Conservation (phyloP, 2,329 filamentous ascomycete genomes). For the Trichoderma oligosporum region DNA sequence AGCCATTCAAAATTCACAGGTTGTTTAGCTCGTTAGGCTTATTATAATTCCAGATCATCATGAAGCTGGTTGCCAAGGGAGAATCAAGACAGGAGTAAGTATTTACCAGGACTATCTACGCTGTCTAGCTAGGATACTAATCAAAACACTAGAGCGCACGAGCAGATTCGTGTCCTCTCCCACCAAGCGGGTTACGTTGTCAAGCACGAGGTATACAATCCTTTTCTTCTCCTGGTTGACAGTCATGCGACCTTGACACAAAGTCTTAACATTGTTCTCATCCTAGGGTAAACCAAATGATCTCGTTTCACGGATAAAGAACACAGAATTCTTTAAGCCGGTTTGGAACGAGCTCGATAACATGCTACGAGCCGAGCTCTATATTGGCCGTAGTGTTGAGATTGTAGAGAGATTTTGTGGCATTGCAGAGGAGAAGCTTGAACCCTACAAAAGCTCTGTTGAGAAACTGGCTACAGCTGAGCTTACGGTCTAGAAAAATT, state of each 20-base stretch:
- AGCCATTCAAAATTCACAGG: constrained; percentile 32
- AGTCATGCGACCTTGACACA: too few relatives aligned
- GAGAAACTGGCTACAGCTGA: constrained; percentile 17
- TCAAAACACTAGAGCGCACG: constrained; percentile 48
- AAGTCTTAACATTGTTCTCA: constrained; percentile 52
- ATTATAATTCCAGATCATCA: constrained; percentile 53
- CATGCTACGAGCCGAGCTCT: constrained; percentile 60
- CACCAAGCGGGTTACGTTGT: constrained; percentile 67
- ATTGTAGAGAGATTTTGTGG: constrained; percentile 47
- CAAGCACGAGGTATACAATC: constrained; percentile 43
- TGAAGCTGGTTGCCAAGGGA: constrained; percentile 70
- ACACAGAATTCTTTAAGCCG: constrained; percentile 68
- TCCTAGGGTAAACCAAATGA: constrained; percentile 76
- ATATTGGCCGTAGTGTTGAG: constrained; percentile 42
- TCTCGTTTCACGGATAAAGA: constrained; percentile 71
- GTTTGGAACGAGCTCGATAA: constrained; percentile 65
- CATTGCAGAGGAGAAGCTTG: constrained; percentile 37
- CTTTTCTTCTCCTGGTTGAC: too few relatives aligned
- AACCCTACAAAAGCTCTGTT: constrained; percentile 38
- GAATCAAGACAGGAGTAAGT: constrained; percentile 56
- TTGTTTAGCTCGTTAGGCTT: neutral
- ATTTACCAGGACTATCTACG: too few relatives aligned
- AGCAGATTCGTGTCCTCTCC: constrained; percentile 78
- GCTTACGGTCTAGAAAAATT: constrained; percentile 10
- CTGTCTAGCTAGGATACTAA: constrained; percentile 65